Percentiles rank a stretch among this genome's conserved stretches.
Evolutionary conservation across 176 grass and related monocot genomes (phyloP).

Genomic region (Musa beccarii): DNA sequence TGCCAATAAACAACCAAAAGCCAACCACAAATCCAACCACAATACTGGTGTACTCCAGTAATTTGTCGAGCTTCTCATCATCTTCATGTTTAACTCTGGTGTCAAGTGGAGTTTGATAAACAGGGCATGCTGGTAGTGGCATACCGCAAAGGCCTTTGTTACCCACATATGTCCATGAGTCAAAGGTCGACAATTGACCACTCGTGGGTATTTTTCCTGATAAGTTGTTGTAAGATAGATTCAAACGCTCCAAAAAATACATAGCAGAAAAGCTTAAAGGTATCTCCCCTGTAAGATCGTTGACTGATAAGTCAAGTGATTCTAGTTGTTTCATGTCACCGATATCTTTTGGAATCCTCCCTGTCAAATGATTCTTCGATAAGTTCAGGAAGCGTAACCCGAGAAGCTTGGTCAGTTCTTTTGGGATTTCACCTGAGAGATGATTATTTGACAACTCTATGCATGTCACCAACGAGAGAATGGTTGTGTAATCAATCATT

Average conservation of each 20-base stretch:
- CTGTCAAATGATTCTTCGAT: not conserved
- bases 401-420: not conserved
- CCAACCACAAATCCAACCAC: constrained; percentile 4
- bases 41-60: not conserved
- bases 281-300: not conserved
- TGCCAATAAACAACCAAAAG: not conserved
- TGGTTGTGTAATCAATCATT: not conserved
- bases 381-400: not conserved
- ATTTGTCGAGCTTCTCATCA: not conserved
- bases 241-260: not conserved
- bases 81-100: not conserved
- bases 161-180: not conserved
- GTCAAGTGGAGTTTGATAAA: not conserved
- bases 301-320: constrained; percentile 7
- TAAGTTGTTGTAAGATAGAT: constrained; percentile 10
- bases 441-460: constrained; percentile 6
- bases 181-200: not conserved
- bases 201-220: constrained; percentile 6
- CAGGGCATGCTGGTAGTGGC: not conserved
- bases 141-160: constrained; percentile 2
- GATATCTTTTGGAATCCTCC: not conserved
- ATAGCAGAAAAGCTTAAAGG: not conserved
- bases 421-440: not conserved
- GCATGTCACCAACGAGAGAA: not conserved
- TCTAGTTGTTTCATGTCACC: not conserved